Base-by-base conservation (phyloP, 2,329 filamentous ascomycete genomes). In the Diaporthe citrichinensis region DNA sequence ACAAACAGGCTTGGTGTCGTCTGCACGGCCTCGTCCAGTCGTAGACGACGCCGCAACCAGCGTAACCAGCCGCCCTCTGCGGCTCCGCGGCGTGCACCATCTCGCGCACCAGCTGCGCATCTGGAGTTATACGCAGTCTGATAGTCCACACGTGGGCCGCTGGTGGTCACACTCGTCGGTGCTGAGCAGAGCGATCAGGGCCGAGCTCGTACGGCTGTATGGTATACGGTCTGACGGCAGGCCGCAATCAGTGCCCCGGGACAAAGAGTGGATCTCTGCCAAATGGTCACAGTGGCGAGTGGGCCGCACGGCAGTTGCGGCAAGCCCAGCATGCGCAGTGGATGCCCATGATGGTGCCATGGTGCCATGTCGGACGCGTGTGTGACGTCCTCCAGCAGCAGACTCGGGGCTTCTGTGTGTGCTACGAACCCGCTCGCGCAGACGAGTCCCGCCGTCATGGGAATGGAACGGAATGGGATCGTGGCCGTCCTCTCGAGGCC, bases 221-320 rank as follows among this genome's bases (percentile, higher is more conserved):
- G 65, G 49, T 28, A 39, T 68, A 68, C 46, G 36, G 36, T 39
- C 36, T 39, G 36, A 39, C 36, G 46, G 31, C 49, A 51, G 4
- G 46, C 31, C 46, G 46, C 65, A 68, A 53, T 68, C 31, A 68
- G 34, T 28, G 62, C 12, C 62, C 62, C 31, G 31, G 31, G 23
- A 36, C 62, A 36, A 25, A 31, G 31, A 49, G 65, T 68, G 65
- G 65, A 53, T 53, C 65, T 68, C 14, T 51, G 65, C 34, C 34
- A 68, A 68, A 53, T 68, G 31, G 36, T 39, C 31, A 55, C 10
- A 46, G 41, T 53, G 58, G 49, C 71, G 53, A 67, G 62, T 67
- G 71, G 71, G 71, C 71, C 71, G 36, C 49, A 62, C 71, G 71
- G 71, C 71, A 73, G 71, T 46, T 67, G 71, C 71, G 71, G 71